A percentile compares a stretch with the other conserved stretches of the same genome.
Conservation (phyloP, 192 early-diverging fungal genomes). For the Mortierella antarctica region DNA sequence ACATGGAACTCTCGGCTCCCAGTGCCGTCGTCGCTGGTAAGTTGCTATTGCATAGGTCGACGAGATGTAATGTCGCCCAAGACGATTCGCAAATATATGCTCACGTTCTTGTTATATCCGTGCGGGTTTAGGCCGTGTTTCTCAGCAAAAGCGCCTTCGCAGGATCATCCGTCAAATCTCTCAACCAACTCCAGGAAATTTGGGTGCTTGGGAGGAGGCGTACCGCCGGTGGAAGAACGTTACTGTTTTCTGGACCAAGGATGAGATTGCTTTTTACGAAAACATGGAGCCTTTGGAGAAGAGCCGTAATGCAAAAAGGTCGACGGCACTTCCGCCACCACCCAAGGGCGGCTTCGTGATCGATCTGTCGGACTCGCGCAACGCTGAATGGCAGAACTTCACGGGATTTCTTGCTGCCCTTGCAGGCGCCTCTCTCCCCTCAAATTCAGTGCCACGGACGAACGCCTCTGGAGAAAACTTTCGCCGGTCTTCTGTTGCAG, state of each 20-base stretch:
- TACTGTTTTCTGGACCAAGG: slow-evolving; percentile 56
- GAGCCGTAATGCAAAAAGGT: slow-evolving; percentile 52
- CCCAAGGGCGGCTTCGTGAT: slow-evolving; percentile 47
- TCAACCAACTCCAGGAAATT: slow-evolving; percentile 75
- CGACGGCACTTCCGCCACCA: slow-evolving; percentile 28
- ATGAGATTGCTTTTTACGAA: slow-evolving; percentile 55
- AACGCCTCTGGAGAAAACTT: slow-evolving; percentile 44
- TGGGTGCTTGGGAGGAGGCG: slow-evolving; percentile 87
- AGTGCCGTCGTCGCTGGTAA: slow-evolving; percentile 62
- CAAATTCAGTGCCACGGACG: slow-evolving; percentile 18
- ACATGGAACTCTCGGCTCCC: slow-evolving; percentile 70
- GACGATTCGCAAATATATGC: neutral
- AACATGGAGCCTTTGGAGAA: slow-evolving; percentile 44
- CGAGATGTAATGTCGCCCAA: no score
- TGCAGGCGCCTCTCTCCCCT: slow-evolving; percentile 72
- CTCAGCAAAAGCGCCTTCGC: slow-evolving; percentile 84
- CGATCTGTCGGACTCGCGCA: slow-evolving; percentile 29
- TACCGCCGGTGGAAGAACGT: slow-evolving; percentile 80
- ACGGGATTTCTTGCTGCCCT: slow-evolving; percentile 85
- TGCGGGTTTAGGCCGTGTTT: slow-evolving; percentile 64
- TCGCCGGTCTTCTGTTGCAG: slow-evolving; percentile 16
- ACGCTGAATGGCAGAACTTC: slow-evolving; percentile 82
- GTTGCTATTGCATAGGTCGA: neutral
- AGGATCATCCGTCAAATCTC: slow-evolving; percentile 72
- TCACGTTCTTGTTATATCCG: neutral